Percentiles rank a stretch among this genome's conserved stretches.
phyloP scores from a whole-genome alignment of 352 stramenopile genomes.

The Blastocystis sp. region DNA sequence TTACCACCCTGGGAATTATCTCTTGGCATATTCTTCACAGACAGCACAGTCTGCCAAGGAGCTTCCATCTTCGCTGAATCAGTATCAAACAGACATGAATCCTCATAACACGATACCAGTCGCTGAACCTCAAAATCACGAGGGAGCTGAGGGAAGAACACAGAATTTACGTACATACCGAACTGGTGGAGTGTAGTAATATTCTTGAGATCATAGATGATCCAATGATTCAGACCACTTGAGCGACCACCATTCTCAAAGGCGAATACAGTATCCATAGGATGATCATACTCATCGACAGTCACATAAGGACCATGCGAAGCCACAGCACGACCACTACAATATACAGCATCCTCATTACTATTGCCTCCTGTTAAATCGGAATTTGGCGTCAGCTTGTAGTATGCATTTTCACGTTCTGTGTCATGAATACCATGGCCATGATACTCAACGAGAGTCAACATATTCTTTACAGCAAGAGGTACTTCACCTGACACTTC shows the following conservation, averaged over 20 bases:
- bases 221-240: conserved; percentile 58
- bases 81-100: conserved; percentile 36
- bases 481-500: not conserved
- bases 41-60: conserved; percentile 62
- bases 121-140: conserved; percentile 60
- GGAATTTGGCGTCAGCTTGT: conserved; percentile 51
- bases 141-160: conserved; percentile 58
- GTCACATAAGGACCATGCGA: conserved; percentile 64
- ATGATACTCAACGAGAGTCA: conserved; percentile 18
- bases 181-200: conserved; percentile 36
- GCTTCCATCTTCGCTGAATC: not conserved
- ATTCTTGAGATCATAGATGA: conserved; percentile 65
- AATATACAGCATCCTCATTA: not conserved
- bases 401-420: conserved; percentile 2
- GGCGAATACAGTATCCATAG: conserved; percentile 48
- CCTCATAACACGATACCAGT: conserved; percentile 47
- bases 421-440: conserved; percentile 49
- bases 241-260: conserved; percentile 63
- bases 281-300: not conserved
- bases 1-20: not conserved
- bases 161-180: conserved; percentile 47
- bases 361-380: conserved; percentile 21
- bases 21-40: not conserved
- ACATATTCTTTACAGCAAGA: conserved; percentile 39
- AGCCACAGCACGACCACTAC: conserved; percentile 5